These are phyloP conservation scores for Metahyphopichia silvanorum DNA, from an alignment of 805 yeast species.

Conservation along the genomic window DNA sequence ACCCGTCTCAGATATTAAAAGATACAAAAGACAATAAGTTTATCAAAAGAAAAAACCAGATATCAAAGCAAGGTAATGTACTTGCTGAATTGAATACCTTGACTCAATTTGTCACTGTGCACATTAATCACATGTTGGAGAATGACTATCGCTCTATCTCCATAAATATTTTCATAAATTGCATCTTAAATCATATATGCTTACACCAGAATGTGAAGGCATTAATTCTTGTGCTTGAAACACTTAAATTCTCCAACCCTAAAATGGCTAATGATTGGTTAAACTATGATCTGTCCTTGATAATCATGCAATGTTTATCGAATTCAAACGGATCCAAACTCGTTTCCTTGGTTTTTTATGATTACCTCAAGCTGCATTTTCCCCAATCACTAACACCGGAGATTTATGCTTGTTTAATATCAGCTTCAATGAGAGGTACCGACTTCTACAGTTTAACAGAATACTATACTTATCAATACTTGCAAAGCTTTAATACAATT, in stretches of 20 bases:
- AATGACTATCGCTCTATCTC: constrained; percentile 12
- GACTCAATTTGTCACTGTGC: constrained; percentile 17
- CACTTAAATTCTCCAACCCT: constrained; percentile 13
- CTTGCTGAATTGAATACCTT: constrained; percentile 26
- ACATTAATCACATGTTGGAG: constrained; percentile 17
- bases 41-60: constrained; percentile 20
- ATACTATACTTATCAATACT: constrained; percentile 1
- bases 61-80: constrained; percentile 27
- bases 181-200: constrained; percentile 32
- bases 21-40: too few relatives aligned
- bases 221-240: constrained; percentile 15
- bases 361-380: constrained; percentile 12
- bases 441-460: constrained; percentile 7
- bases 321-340: constrained; percentile 24
- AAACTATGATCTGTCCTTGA: constrained; percentile 25
- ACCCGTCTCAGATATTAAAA: too few relatives aligned
- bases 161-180: constrained; percentile 28
- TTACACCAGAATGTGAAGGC: constrained; percentile 35
- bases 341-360: constrained; percentile 21
- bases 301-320: constrained; percentile 24
- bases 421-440: constrained; percentile 22
- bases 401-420: constrained; percentile 19
- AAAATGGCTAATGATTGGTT: constrained; percentile 20
- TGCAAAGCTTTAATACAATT: neutral
- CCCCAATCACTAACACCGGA: constrained; percentile 8